phyloP scores from a whole-genome alignment of 768 basidiomycete species.

The Lentinula detonsa region DNA sequence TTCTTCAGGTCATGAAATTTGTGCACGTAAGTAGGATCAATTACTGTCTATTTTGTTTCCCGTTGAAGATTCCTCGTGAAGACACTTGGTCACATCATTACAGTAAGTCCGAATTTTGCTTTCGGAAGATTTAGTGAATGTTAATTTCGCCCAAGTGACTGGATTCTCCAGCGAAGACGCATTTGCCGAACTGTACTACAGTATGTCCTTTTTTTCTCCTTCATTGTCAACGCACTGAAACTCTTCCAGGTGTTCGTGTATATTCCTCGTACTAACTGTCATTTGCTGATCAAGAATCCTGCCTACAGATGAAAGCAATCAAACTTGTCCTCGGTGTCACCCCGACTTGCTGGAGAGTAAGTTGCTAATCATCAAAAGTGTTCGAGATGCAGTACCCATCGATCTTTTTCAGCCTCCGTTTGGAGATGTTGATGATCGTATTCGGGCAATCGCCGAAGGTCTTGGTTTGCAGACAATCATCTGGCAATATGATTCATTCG shows the following conservation, averaged over 20 bases:
- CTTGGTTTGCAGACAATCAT: constrained; percentile 68
- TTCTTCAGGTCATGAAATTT: constrained; percentile 40
- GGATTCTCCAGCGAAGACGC: constrained; percentile 54
- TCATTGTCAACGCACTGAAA: background rate
- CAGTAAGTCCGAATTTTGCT: constrained; percentile 26
- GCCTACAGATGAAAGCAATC: constrained; percentile 38
- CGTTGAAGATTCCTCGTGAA: constrained; percentile 9
- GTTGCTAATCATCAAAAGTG: constrained; percentile 10
- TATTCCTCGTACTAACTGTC: background rate
- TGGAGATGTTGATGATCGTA: constrained; percentile 70
- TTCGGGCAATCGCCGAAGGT: constrained; percentile 61
- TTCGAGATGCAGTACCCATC: background rate
- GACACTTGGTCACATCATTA: constrained; percentile 57
- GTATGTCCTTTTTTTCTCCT: constrained; percentile 24
- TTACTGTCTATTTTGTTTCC: background rate
- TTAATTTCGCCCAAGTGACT: constrained; percentile 36
- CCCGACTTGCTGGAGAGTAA: constrained; percentile 54
- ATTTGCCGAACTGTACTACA: constrained; percentile 78
- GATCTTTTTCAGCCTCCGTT: constrained; percentile 42
- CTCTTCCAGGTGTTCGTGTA: background rate
- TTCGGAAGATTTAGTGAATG: background rate
- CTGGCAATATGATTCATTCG: constrained; percentile 51
- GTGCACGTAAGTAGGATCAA: constrained; percentile 40
- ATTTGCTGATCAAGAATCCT: background rate
- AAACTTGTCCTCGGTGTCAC: constrained; percentile 51